These are phyloP conservation scores for Sequoia sempervirens DNA, from an alignment of 75 land plant genomes.

Conservation along the genomic window DNA sequence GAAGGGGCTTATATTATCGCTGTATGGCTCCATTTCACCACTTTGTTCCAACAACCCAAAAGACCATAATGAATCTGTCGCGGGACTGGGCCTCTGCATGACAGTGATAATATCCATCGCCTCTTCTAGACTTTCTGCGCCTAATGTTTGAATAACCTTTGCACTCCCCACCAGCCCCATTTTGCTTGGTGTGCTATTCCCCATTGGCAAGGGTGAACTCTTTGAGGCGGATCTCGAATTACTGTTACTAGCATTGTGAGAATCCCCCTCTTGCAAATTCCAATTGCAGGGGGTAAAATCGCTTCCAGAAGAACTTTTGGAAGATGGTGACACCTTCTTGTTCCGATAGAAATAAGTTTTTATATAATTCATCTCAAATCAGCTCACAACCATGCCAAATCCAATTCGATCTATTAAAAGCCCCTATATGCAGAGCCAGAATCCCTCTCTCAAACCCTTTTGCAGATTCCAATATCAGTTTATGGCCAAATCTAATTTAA, in stretches of 20 bases:
- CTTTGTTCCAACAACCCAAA: background rate
- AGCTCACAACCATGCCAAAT: background rate
- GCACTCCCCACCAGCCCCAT: slow-evolving; percentile 12
- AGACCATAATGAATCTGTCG: background rate
- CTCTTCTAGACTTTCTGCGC: slow-evolving; percentile 6
- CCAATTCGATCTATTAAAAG: background rate
- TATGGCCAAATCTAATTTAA: background rate
- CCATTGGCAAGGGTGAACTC: slow-evolving; percentile 5
- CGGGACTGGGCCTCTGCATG: slow-evolving; percentile 4
- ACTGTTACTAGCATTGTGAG: background rate
- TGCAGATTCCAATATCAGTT: background rate
- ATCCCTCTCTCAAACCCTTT: background rate
- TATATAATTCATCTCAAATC: slow-evolving; percentile 7
- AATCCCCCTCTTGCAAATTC: background rate
- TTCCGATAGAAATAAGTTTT: background rate
- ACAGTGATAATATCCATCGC: slow-evolving; percentile 5
- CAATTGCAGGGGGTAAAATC: background rate
- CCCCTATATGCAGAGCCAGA: background rate
- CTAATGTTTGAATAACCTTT: slow-evolving; percentile 10
- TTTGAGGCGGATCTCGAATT: background rate
- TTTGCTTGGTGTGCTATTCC: background rate
- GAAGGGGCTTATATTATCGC: no score
- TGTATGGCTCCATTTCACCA: background rate
- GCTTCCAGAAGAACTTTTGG: background rate
- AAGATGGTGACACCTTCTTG: slow-evolving; percentile 1